Base-by-base conservation (phyloP, 306 rosid genomes). In the Senna tora region DNA sequence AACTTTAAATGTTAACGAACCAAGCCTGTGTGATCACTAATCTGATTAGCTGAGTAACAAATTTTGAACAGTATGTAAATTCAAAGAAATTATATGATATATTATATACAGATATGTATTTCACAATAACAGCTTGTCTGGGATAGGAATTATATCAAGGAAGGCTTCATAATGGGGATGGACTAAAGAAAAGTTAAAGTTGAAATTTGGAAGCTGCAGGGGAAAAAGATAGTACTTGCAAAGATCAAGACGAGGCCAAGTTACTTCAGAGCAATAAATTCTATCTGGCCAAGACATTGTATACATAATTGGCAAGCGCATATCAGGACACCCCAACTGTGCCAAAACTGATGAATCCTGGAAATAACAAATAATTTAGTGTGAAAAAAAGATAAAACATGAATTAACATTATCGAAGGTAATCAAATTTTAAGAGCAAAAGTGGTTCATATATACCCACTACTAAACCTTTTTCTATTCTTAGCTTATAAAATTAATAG, bases 181-280 rank as follows among this genome's bases (percentile, higher is more conserved):
- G 1, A 12, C 52, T 50, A 54, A 38, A 50, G 67, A 69, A 9
- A 64, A 77, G 13, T 36, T 60, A 39, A 51, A 61, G 15, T 30
- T n/a, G 28, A 79, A 76, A 67, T 69, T n/a, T 41, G 28, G 60
- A 45, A 77, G 70, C n/a, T 33, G 62, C 45, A 73, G 67, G 83
- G 72, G 45, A 54, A 83, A 38, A 53, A 6, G 43, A 32, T 28
- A 71, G 42, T 94, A 94, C 99, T 94, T 94, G 99, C 96, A 89
- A 68, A 94, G 93, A 80, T 94, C 97, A 61, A 91, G 99, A 36
- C 99, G 92, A n/a, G 99, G 99, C 99, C 99, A 91, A 9, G 99
- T 86, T 75, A 89, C 42, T 89, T 94, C 99, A 41, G 99, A 94
- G 75, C 97, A 94, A 69, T 89, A 81, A 66, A 94, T 49, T 84